phyloP scores from a whole-genome alignment of 2,329 filamentous ascomycete species.

The Aspergillus felis region DNA sequence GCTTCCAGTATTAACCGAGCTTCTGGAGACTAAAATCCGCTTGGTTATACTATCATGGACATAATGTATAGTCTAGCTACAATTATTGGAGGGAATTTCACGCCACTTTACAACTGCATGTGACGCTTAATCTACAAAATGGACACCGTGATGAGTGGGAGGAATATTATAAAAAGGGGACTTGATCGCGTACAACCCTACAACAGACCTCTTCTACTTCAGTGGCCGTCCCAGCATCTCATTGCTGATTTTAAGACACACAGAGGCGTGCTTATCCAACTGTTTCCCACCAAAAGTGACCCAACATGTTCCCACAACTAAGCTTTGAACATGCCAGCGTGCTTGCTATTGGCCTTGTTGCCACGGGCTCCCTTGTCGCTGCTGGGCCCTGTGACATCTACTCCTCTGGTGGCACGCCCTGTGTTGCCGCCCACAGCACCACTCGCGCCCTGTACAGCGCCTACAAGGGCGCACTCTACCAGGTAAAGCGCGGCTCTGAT shows the following conservation, averaged over 20 bases:
- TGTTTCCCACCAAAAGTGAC: conserved; percentile 8
- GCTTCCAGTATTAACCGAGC: too few relatives aligned
- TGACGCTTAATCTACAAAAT: too few relatives aligned
- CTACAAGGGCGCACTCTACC: conserved; percentile 55
- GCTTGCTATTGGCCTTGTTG: conserved; percentile 34
- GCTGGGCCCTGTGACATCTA: conserved; percentile 63
- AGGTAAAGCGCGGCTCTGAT: conserved; percentile 55
- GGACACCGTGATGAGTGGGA: too few relatives aligned
- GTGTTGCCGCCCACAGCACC: conserved; percentile 62
- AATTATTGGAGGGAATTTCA: too few relatives aligned
- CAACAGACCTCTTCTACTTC: neutral
- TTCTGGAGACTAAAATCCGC: too few relatives aligned
- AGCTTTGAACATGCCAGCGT: conserved; percentile 20
- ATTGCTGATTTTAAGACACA: neutral
- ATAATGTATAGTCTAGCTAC: too few relatives aligned
- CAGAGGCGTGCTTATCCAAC: neutral
- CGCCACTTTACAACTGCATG: too few relatives aligned
- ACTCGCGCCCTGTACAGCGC: conserved; percentile 58
- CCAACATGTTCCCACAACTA: conserved; percentile 29
- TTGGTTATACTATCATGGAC: too few relatives aligned
- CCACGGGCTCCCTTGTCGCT: conserved; percentile 39
- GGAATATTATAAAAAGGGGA: neutral
- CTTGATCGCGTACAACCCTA: neutral
- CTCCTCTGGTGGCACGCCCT: conserved; percentile 55
- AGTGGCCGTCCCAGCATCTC: neutral